A percentile compares a stretch with the other conserved stretches of the same genome.
Conservation (phyloP, 495 filamentous ascomycete species). For the Hyaloscypha finlandica region DNA sequence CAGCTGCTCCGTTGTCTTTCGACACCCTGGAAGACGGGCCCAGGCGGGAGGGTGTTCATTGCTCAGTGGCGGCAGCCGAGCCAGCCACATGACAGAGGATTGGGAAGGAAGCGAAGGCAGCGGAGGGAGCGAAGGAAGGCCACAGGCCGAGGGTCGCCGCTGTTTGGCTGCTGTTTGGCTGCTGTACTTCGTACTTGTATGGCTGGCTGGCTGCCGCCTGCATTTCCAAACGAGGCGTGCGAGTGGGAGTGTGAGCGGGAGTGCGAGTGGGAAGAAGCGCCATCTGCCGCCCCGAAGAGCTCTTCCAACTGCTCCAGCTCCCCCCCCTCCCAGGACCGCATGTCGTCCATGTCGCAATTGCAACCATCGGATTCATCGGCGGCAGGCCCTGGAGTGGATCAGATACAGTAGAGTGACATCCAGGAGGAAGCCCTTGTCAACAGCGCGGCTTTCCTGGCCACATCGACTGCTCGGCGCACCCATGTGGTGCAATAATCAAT, state of each 20-base stretch:
- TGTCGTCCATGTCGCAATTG: constrained; percentile 8
- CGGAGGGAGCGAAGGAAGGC: background rate
- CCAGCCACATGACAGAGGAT: constrained; percentile 13
- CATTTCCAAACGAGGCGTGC: background rate
- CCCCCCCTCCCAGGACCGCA: background rate
- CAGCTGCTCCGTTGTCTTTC: constrained; percentile 24
- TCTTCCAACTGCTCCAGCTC: too few relatives aligned
- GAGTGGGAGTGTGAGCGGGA: background rate
- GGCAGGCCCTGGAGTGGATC: constrained; percentile 1
- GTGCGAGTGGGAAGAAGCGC: constrained; percentile 12
- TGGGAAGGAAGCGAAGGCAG: background rate
- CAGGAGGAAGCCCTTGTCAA: background rate
- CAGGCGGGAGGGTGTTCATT: background rate
- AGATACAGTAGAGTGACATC: background rate
- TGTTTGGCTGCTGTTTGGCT: background rate
- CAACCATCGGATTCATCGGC: constrained; percentile 2
- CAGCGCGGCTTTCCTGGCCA: background rate
- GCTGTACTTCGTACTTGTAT: too few relatives aligned
- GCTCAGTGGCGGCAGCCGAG: constrained; percentile 2
- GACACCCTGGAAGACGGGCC: constrained; percentile 17
- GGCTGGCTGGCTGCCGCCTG: too few relatives aligned
- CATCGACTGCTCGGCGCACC: background rate
- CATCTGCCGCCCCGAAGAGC: constrained; percentile 7
- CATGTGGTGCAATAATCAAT: constrained; percentile 11
- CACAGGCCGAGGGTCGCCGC: background rate